Base-by-base conservation (phyloP, 1,284 basidiomycete species). In the Flammula alnicola region DNA sequence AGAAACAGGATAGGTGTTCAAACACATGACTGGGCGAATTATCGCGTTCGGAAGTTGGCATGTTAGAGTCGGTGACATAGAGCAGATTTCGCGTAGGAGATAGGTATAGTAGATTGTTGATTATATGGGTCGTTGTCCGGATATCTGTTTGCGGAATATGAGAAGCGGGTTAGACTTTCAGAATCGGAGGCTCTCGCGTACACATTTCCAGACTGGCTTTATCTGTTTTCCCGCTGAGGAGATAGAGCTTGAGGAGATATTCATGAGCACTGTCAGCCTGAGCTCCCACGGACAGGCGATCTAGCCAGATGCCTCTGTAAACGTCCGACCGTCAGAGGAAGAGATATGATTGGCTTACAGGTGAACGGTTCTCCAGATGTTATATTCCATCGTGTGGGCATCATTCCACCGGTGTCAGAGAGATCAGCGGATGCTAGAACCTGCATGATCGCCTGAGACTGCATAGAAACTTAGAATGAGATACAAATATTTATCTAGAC, bases 1-100 rank as follows among this genome's bases (percentile, higher is more conserved):
- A 74, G 73, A 91, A 91, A 67, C 89, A 91, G 8, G 88, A 83
- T 43, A 91, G 73, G 60, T 91, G 88, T 57, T 91, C 88, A 47
- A 90, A 83, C 14, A 62, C 66, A 58, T 86, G 81, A 11, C 76
- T 73, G 9, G 79, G 76, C 12, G 58, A 57, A 22, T 58, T 64
- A 29, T 56, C 55, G 42, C 62, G 54, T 12, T 62, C 54, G 42
- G 64, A 63, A 5, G 64, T 64, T 11, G 65, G 36, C 6, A 62
- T 55, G 5, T 50, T 57, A 11, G 74, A 72, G 59, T 88, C 84
- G 2, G 87, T 88, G 11, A 86, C 83, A 57, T 89, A 91, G 32
- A 91, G 77, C 8, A 91, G 73, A 23, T 80, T 65, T 10, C 88
- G 84, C 1, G 68, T 76, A 0, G 85, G 81, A 1, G 86, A 80